Evolutionary conservation across 495 filamentous ascomycete species (phyloP), one percentile per base, ranked within the genome.

Genomic region (Penicillium coffeae): DNA sequence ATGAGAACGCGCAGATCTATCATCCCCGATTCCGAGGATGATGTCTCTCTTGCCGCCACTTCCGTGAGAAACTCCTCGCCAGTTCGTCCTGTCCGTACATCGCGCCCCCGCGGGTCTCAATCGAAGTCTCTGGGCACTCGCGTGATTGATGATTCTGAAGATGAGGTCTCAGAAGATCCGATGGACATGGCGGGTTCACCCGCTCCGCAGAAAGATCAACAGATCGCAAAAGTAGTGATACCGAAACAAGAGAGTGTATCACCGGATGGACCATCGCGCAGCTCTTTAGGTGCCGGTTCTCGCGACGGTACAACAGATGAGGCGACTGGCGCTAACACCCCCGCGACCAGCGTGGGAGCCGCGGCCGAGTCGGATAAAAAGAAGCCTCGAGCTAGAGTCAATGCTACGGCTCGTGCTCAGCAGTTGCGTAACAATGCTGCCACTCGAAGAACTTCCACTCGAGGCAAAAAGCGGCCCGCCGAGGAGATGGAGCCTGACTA

Each of bases 331-430:
- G 83, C 79, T 55, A 82, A 82, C 35, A 95, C 90, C 3, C 88
- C 89, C 8, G 84, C 81, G 16, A 95, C 89, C 10, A 93, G 88
- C 60, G 75, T 80, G 50, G 69, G 73, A 3, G 87, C 86, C 8
- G 82, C 86, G 36, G 67, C 52, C 7, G 73, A 69, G 46, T 63
- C 68, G 3, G 57, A 70, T 20, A 48, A 35, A 10, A 66, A 64
- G 38, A 36, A 59, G 14, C 20, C 59, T 5, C 62, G 58, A 25
- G 56, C 58, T 6, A 57, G 64, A 27, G 59, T 74, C 15, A 74
- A 63, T 59, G 67, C 71, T 27, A 64, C 72, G 30, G 56, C 59
- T 20, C 68, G 73, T 27, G 72, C 69, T 1, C 60, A 55, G 40
- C 62, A 67, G 33, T 52, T 79, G 20, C 75, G 69, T 20, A 59